phyloP scores from a whole-genome alignment of 139 green algal genomes.

The Mychonastes homosphaera region DNA sequence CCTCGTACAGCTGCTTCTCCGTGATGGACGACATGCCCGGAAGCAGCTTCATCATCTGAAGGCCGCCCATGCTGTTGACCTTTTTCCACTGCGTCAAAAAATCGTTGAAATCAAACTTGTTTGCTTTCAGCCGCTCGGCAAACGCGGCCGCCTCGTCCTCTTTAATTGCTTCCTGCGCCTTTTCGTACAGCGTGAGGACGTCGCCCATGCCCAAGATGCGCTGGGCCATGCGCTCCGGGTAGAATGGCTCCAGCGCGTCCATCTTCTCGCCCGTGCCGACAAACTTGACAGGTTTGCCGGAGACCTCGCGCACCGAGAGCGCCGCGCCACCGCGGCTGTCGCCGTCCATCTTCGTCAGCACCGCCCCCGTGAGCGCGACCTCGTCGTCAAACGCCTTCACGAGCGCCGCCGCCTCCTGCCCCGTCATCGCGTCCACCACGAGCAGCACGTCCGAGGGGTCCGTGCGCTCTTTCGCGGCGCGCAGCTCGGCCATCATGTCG shows the following conservation, averaged over 20 bases:
- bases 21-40: conserved; percentile 75
- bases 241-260: conserved; percentile 94
- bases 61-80: conserved; percentile 85
- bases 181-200: conserved; percentile 90
- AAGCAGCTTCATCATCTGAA: conserved; percentile 90
- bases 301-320: conserved; percentile 83
- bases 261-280: conserved; percentile 93
- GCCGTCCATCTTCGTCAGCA: conserved; percentile 97
- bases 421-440: conserved; percentile 99
- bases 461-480: conserved; percentile 59
- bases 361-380: conserved; percentile 67
- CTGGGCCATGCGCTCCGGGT: conserved; percentile 88
- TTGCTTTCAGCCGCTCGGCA: conserved; percentile 65
- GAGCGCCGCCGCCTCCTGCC: conserved; percentile 68
- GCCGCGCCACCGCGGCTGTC: conserved; percentile 90
- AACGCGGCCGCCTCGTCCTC: conserved; percentile 68
- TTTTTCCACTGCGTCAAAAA: conserved; percentile 91
- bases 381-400: conserved; percentile 89
- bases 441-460: conserved; percentile 87
- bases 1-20: conserved; percentile 80
- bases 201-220: conserved; percentile 97
- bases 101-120: conserved; percentile 99
- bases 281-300: conserved; percentile 97
- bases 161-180: conserved; percentile 72
- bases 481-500: conserved; percentile 86